Conservation (phyloP, 2,329 filamentous ascomycete species). For the Penicillium sp. region DNA sequence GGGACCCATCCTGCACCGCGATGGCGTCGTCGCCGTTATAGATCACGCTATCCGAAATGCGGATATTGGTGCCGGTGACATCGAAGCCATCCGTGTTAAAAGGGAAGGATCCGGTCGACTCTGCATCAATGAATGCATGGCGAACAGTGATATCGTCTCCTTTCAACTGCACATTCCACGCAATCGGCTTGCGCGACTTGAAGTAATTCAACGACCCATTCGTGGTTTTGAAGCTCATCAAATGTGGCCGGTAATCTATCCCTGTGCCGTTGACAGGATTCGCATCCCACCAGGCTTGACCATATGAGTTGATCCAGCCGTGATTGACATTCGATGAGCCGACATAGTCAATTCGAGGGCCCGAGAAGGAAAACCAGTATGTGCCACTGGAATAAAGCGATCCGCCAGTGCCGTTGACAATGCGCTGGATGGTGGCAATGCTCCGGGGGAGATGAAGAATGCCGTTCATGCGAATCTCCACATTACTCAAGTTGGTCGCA, state of each 20-base stretch:
- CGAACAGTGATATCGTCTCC: constrained; percentile 43
- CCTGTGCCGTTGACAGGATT: constrained; percentile 43
- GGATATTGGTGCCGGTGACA: constrained; percentile 30
- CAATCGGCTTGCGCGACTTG: constrained; percentile 47
- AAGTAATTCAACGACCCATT: constrained; percentile 40
- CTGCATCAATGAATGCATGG: constrained; percentile 43
- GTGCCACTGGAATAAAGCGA: constrained; percentile 27
- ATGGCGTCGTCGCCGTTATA: constrained; percentile 49
- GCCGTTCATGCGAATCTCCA: constrained; percentile 44
- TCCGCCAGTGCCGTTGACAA: constrained; percentile 34
- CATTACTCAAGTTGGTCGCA: constrained; percentile 43
- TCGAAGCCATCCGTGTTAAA: constrained; percentile 44
- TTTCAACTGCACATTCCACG: constrained; percentile 42
- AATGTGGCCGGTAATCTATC: constrained; percentile 40
- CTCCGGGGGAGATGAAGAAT: constrained; percentile 46
- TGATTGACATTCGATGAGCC: constrained; percentile 37
- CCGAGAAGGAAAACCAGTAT: constrained; percentile 41
- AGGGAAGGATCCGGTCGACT: constrained; percentile 38
- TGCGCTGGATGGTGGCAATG: constrained; percentile 38
- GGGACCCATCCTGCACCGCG: constrained; percentile 39
- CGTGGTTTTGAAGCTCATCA: constrained; percentile 40
- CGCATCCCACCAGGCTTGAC: constrained; percentile 48
- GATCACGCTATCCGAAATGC: constrained; percentile 32
- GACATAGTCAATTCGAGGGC: constrained; percentile 24
- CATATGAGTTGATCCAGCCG: constrained; percentile 49